These are phyloP conservation scores for Steccherinum ochraceum DNA, from an alignment of 768 basidiomycete genomes.

Conservation along the genomic window DNA sequence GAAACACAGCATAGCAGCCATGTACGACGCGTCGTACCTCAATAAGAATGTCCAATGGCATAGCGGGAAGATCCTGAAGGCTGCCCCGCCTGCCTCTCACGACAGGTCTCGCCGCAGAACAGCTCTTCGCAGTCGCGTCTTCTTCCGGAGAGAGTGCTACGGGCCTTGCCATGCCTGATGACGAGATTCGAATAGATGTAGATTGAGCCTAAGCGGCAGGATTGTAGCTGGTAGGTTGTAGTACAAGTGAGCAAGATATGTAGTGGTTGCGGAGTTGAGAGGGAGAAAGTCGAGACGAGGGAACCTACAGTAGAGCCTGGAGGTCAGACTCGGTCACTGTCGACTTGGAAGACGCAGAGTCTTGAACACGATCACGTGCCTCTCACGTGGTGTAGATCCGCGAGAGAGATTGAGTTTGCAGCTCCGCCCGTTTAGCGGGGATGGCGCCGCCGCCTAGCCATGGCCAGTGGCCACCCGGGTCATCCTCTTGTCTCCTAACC, in stretches of 20 bases:
- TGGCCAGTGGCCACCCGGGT: neutral
- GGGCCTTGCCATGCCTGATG: too few relatives aligned
- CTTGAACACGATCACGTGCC: neutral
- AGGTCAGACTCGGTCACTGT: too few relatives aligned
- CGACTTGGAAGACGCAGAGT: neutral
- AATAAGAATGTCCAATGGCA: slow-evolving; percentile 5
- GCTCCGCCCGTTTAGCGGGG: neutral
- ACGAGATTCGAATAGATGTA: too few relatives aligned
- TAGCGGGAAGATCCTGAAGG: slow-evolving; percentile 2
- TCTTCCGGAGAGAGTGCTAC: too few relatives aligned
- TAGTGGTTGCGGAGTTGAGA: too few relatives aligned
- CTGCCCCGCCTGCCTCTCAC: slow-evolving; percentile 1
- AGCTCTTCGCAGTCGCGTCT: too few relatives aligned
- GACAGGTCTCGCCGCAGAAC: too few relatives aligned
- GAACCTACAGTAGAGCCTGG: too few relatives aligned
- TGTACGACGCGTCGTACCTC: slow-evolving; percentile 1
- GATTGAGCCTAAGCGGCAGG: too few relatives aligned
- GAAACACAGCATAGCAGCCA: neutral
- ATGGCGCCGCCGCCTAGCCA: neutral
- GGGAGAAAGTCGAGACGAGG: too few relatives aligned
- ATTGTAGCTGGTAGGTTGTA: too few relatives aligned
- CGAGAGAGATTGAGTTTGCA: neutral
- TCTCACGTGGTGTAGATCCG: neutral
- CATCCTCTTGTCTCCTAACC: neutral
- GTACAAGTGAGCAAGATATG: too few relatives aligned